Conservation (phyloP, 176 grass and related monocot species). For the Triticum aestivum region IWGSC_CS_RefSeq_v2.1 NC_057803.1:612277374-612277873, state of each 20-base stretch:
- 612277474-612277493: conserved; percentile 50
- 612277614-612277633: conserved; percentile 32
- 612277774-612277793: conserved; percentile 6
- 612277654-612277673: conserved; percentile 41
- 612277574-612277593: conserved; percentile 21
- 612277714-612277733: conserved; percentile 48
- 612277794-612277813: conserved; percentile 52
- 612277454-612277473: conserved; percentile 54
- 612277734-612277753: conserved; percentile 64
- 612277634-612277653: conserved; percentile 58
- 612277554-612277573: conserved; percentile 33
- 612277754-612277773: conserved; percentile 42
- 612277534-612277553: conserved; percentile 67
- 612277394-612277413: conserved; percentile 53
- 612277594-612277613: conserved; percentile 48
- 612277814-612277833: conserved; percentile 50
- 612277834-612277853: conserved; percentile 54
- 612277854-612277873: conserved; percentile 13
- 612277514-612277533: conserved; percentile 52
- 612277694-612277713: conserved; percentile 73
- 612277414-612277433: conserved; percentile 46
- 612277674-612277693: conserved; percentile 16
- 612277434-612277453: conserved; percentile 49
- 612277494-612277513: conserved; percentile 51
- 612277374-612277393: conserved; percentile 38